phyloP scores from a whole-genome alignment of 2,329 filamentous ascomycete genomes.

The Geosmithia morbida region DNA sequence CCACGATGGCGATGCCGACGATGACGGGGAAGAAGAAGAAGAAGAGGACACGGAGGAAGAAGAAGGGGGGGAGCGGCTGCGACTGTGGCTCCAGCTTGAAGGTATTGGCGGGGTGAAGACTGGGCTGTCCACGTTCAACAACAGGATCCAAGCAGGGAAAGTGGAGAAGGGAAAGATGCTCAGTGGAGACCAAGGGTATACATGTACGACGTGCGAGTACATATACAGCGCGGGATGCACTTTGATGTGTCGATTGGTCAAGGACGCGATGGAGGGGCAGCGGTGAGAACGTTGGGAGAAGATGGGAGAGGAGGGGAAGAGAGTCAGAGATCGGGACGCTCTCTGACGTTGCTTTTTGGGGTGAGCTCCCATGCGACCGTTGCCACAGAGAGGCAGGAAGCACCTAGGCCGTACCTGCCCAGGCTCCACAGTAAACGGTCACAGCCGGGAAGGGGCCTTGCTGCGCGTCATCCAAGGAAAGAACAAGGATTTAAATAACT shows the following conservation, averaged over 20 bases:
- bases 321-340: not conserved
- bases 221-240: not conserved
- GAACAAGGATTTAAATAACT: no score
- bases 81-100: not conserved
- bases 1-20: conserved; percentile 52
- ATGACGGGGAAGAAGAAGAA: conserved; percentile 38
- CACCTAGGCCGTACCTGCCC: no score
- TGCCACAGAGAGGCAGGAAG: not conserved
- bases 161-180: not conserved
- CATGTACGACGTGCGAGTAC: not conserved
- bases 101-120: not conserved
- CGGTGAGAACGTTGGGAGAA: not conserved
- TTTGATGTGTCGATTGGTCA: not conserved
- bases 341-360: not conserved
- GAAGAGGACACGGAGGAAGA: conserved; percentile 15
- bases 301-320: not conserved
- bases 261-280: not conserved
- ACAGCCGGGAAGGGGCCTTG: no score
- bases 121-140: not conserved
- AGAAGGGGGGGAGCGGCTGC: not conserved
- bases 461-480: no score
- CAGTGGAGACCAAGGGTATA: not conserved
- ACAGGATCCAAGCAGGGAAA: not conserved
- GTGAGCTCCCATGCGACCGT: not conserved
- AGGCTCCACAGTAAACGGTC: no score